These are phyloP conservation scores for Saccharata proteae DNA, from an alignment of 2,329 filamentous ascomycete species.

Conservation along the genomic window DNA sequence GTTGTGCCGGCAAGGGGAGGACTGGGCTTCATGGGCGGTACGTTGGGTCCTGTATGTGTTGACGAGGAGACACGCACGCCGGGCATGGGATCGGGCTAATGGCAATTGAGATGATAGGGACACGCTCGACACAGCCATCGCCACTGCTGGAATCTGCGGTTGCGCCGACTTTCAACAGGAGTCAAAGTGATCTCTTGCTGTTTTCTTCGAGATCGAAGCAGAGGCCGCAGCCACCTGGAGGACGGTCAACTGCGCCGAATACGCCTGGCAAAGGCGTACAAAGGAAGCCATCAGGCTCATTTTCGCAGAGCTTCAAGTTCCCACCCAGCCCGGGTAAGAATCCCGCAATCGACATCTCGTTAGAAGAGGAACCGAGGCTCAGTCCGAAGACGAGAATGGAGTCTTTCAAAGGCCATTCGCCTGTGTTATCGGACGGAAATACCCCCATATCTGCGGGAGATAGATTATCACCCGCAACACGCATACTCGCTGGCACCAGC, in stretches of 20 bases:
- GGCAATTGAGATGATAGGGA: conserved; percentile 9
- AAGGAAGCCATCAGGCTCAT: conserved; percentile 28
- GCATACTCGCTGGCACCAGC: conserved; percentile 68
- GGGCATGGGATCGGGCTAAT: conserved; percentile 10
- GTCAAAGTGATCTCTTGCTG: no score
- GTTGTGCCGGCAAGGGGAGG: conserved; percentile 40
- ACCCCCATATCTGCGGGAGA: no score
- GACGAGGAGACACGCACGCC: conserved; percentile 1
- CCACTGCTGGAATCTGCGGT: no score
- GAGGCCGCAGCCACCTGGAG: no score
- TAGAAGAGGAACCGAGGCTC: conserved; percentile 4
- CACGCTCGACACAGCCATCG: conserved; percentile 23
- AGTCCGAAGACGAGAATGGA: no score
- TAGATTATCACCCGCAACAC: conserved; percentile 47
- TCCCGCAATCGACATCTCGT: conserved; percentile 7
- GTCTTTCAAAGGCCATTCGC: no score
- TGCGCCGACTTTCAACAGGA: no score
- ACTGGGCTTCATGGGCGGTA: conserved; percentile 15
- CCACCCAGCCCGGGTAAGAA: conserved; percentile 22
- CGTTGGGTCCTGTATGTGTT: no score
- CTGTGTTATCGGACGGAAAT: no score
- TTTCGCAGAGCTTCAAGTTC: conserved; percentile 44
- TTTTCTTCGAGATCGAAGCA: no score
- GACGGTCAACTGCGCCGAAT: conserved; percentile 12
- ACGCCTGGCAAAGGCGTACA: conserved; percentile 24